Base-by-base conservation (phyloP, 805 yeast genomes). In the Sugiyamaella marilandica region DNA sequence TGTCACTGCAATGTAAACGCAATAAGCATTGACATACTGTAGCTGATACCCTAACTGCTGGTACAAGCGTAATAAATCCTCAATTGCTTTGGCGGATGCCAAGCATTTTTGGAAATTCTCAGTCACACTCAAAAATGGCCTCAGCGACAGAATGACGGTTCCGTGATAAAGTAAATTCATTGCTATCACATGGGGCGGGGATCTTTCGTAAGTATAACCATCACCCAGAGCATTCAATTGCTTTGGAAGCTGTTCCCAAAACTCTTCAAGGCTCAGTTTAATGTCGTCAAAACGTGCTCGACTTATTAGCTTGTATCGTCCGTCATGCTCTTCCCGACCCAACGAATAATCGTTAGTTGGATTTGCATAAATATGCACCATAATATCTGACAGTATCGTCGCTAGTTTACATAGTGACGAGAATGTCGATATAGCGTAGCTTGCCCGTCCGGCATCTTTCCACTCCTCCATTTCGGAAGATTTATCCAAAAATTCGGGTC, bases 41-140 rank as follows among this genome's bases (percentile, higher is more conserved):
- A 45, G 29, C 19, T 18, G n/a, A 41, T 47, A 29, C 9, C 39
- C 39, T 13, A 47, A 24, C 39, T 47, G 50, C n/a, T 31, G 31
- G 18, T 31, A 47, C 29, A 47, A 32, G 10, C 50, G 47, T 35
- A 47, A 21, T 10, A 47, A 29, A 24, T 47, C 50, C 19, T 47
- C 50, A 10, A 47, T 47, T 4, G 50, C 50, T 31, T 47, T 47
- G 18, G 50, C 50, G 16, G 50, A 32, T 13, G 50, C 43, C 33
- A 47, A 16, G 18, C 50, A 47, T 11, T 41, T 32, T 36, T 26
- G 37, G 24, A 47, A 47, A 16, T 47, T 41, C 8, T 32, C 33
- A 11, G 9, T 36, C 18, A 21, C 39, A 10, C 33, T 14, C 18
- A 29, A n/a, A 47, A 34, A 32, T 5, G 47, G 47, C n/a, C 47